phyloP scores from a whole-genome alignment of 495 filamentous ascomycete species.

The Parmelia sp. region DNA sequence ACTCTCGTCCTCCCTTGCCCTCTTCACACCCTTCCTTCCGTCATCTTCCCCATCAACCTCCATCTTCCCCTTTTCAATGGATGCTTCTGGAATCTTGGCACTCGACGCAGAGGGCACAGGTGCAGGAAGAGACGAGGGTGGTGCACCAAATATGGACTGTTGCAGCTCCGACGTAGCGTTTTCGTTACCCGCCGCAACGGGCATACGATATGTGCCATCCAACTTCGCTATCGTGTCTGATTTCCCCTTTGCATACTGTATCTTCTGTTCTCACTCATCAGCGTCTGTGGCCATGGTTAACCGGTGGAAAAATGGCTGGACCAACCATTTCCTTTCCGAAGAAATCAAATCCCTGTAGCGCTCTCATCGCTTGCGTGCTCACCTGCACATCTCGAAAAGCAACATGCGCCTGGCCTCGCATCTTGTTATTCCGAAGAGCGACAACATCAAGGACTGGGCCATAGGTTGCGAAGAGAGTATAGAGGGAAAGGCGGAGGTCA shows the following conservation, averaged over 20 bases:
- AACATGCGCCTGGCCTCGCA: slow-evolving; percentile 93
- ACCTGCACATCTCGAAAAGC: slow-evolving; percentile 81
- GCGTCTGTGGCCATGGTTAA: not conserved
- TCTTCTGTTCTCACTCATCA: slow-evolving; percentile 51
- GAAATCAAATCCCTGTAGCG: slow-evolving; percentile 79
- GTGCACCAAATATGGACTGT: slow-evolving; percentile 73
- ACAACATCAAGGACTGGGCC: slow-evolving; percentile 93
- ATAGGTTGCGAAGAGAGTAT: slow-evolving; percentile 89
- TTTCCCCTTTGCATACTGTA: slow-evolving; percentile 79
- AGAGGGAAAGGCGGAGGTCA: slow-evolving; percentile 75
- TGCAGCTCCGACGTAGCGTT: slow-evolving; percentile 66
- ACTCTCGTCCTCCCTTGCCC: slow-evolving; percentile 66
- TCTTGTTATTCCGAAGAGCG: slow-evolving; percentile 75
- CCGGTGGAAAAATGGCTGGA: slow-evolving; percentile 1
- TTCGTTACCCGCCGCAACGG: slow-evolving; percentile 43
- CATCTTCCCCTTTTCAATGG: not conserved
- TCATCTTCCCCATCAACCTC: slow-evolving; percentile 13
- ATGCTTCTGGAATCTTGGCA: slow-evolving; percentile 36
- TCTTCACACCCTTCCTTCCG: slow-evolving; percentile 48
- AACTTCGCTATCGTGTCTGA: slow-evolving; percentile 82
- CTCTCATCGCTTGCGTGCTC: slow-evolving; percentile 83
- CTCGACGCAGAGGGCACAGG: slow-evolving; percentile 32
- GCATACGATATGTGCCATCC: slow-evolving; percentile 76
- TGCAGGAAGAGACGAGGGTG: slow-evolving; percentile 44
- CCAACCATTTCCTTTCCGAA: slow-evolving; percentile 82